phyloP scores from a whole-genome alignment of 148 eudicot genomes.

The Rhododendron ovatum region DNA sequence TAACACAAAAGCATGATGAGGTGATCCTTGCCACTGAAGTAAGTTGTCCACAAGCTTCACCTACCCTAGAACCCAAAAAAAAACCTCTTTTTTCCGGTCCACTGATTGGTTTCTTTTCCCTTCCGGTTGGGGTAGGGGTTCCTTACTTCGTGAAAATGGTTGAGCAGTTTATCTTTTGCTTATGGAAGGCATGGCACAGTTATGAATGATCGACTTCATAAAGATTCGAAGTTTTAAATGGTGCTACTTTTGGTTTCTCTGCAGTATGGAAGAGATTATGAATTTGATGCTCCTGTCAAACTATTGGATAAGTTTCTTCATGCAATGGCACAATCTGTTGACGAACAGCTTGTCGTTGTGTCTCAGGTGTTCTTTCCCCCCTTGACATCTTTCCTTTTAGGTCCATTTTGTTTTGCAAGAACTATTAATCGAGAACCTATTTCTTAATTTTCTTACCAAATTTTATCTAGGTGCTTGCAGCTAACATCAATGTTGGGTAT shows the following conservation, averaged over 20 bases:
- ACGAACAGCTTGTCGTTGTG: slow-evolving; percentile 42
- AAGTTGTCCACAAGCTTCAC: not conserved
- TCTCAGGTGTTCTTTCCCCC: slow-evolving; percentile 32
- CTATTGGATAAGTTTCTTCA: slow-evolving; percentile 38
- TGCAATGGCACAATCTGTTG: slow-evolving; percentile 39
- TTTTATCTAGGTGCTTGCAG: slow-evolving; percentile 38
- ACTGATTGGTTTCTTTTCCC: not conserved
- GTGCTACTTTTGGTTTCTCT: not conserved
- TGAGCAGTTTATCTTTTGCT: not conserved
- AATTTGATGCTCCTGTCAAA: slow-evolving; percentile 46
- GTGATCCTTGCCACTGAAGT: not conserved
- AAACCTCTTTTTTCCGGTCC: not conserved
- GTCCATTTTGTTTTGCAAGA: not conserved
- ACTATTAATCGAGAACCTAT: not conserved
- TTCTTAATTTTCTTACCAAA: not conserved
- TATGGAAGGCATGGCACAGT: not conserved
- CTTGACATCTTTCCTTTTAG: not conserved
- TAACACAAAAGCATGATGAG: not conserved
- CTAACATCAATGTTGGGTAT: slow-evolving; percentile 47
- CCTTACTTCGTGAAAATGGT: not conserved
- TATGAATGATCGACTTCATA: not conserved
- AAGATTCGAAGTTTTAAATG: not conserved
- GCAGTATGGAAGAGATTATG: slow-evolving; percentile 43
- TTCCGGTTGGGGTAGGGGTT: not conserved
- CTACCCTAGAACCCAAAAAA: not conserved